phyloP scores from a whole-genome alignment of 75 land plant species.

The Larix kaempferi region DNA sequence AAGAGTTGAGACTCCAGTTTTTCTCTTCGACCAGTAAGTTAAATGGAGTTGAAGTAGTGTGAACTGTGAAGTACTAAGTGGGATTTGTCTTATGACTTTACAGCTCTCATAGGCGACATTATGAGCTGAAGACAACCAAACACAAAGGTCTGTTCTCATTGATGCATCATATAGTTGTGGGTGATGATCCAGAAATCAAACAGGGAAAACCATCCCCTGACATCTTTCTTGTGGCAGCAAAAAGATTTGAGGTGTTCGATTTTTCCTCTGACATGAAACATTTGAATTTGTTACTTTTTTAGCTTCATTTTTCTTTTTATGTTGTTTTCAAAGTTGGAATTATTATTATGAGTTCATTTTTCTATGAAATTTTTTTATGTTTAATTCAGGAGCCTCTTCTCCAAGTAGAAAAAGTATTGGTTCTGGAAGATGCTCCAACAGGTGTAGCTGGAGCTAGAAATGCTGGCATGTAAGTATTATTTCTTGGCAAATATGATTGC shows the following conservation, averaged over 20 bases:
- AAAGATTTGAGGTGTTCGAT: constrained; percentile 68
- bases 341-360: background rate
- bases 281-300: background rate
- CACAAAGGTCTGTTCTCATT: constrained; percentile 68
- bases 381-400: constrained; percentile 41
- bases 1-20: constrained; percentile 6
- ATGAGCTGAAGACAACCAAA: constrained; percentile 80
- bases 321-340: background rate
- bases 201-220: constrained; percentile 94
- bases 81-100: background rate
- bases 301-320: background rate
- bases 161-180: constrained; percentile 92
- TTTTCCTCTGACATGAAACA: constrained; percentile 7
- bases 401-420: constrained; percentile 45
- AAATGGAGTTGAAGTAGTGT: constrained; percentile 3
- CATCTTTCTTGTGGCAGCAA: constrained; percentile 79
- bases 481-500: background rate
- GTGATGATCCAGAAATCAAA: constrained; percentile 90
- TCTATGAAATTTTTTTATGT: background rate
- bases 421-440: constrained; percentile 91
- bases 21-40: constrained; percentile 7
- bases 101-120: constrained; percentile 75
- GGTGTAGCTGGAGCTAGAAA: constrained; percentile 90
- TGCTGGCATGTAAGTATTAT: constrained; percentile 86
- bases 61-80: constrained; percentile 1